phyloP scores from a whole-genome alignment of 345 rosid genomes.

The Citrus cavaleriei region DNA sequence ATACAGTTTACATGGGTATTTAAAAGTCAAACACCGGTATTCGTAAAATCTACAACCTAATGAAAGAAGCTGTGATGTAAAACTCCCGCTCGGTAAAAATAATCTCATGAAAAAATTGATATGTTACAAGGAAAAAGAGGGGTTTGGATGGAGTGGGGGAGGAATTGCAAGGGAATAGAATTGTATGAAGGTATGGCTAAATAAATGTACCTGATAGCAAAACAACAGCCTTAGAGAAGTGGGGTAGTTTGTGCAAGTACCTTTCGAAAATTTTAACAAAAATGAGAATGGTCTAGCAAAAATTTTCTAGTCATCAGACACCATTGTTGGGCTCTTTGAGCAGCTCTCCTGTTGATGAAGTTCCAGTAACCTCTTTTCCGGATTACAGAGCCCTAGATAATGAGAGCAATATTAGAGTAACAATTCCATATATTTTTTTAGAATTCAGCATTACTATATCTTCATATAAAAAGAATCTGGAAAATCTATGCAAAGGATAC shows the following conservation, averaged over 20 bases:
- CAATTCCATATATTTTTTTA: no score
- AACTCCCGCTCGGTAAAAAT: background rate
- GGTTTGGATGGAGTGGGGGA: background rate
- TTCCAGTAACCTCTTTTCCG: constrained; percentile 67
- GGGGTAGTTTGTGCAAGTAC: background rate
- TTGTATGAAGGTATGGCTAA: background rate
- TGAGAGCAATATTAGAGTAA: constrained; percentile 3
- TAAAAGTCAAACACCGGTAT: background rate
- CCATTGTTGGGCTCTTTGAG: constrained; percentile 76
- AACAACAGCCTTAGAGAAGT: background rate
- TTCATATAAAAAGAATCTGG: background rate
- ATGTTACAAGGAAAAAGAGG: background rate
- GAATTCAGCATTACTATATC: background rate
- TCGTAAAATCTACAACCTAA: constrained; percentile 10
- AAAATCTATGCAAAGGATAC: background rate
- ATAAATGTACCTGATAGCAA: background rate
- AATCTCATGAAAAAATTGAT: background rate
- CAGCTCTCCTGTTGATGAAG: constrained; percentile 77
- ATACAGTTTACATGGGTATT: constrained; percentile 9
- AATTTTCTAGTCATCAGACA: constrained; percentile 44
- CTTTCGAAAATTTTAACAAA: background rate
- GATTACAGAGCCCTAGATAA: constrained; percentile 70
- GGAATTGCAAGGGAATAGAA: background rate
- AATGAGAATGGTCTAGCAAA: background rate
- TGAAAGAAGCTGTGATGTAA: background rate